Evolutionary conservation across 192 early-diverging fungal genomes (phyloP), one percentile per base, ranked within the genome.

Genomic region (Mortierella alpina): DNA sequence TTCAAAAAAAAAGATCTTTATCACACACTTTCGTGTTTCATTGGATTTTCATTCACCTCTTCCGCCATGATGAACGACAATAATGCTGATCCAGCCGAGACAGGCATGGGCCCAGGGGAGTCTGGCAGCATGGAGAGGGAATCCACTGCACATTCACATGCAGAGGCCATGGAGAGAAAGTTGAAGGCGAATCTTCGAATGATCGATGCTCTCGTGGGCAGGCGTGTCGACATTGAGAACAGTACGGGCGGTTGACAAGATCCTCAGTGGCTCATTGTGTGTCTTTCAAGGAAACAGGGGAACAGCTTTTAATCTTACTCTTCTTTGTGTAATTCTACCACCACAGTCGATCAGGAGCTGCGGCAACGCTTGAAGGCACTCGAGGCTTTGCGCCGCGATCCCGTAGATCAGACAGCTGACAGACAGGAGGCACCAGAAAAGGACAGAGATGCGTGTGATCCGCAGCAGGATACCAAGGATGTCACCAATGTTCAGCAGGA

Each of bases 171-270:
- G 51, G 69, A 79, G 18, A 22, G 22, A 6, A n/a, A 58, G 1
- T 39, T 79, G 44, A 71, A 79, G 53, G 13, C 50, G 11, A 59
- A 57, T 13, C 23, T 80, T 47, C 13, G 65, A 14, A 63, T 53
- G 70, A 68, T 80, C 31, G 50, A 68, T 51, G 54, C 66, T 6
- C 60, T 80, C n/a, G 77, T 80, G 2, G 70, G 70, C 7, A 65
- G 53, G 22, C 51, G 63, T 8, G 70, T 80, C 47, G 77, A 80
- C 53, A 55, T 68, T 1, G 44, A 72, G 55, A 72, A 72, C 44
- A 39, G 77, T 80, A 80, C 41, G 77, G 0, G 1, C 42, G 41
- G 13, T 52, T 41, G 17, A 22, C 41, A 18, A 18, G 39, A n/a
- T 15, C 8, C 54, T 14, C 17, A 20, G 7, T 31, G 31, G 31